Percentiles rank a stretch among this genome's conserved stretches.
Evolutionary conservation across 495 filamentous ascomycete genomes (phyloP).

Genomic region (Hypomontagnella monticulosa): DNA sequence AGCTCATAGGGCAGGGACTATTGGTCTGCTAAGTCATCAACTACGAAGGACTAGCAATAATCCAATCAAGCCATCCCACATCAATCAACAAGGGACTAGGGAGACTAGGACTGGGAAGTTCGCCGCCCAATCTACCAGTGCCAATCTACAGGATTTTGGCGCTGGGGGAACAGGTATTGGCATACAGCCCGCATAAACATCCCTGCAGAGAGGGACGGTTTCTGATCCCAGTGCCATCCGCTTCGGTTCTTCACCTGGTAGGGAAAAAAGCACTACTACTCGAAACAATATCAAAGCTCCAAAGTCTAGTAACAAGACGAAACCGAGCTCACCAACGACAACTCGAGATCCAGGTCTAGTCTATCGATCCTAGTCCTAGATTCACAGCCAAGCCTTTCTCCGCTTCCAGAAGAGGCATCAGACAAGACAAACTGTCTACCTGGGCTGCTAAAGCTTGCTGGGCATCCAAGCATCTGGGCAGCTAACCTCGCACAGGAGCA

Average conservation of each 20-base stretch:
- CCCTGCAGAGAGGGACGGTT: slow-evolving; percentile 23
- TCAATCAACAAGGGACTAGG: too few relatives aligned
- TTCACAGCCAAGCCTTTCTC: slow-evolving; percentile 34
- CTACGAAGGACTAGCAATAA: slow-evolving; percentile 4
- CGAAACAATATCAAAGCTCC: slow-evolving; percentile 22
- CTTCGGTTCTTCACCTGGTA: slow-evolving; percentile 9
- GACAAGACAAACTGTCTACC: slow-evolving; percentile 9
- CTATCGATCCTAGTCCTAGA: background rate
- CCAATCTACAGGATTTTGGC: slow-evolving; percentile 17
- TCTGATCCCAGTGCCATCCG: slow-evolving; percentile 25
- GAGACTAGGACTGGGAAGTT: background rate
- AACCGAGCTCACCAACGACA: slow-evolving; percentile 18
- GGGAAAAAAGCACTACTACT: slow-evolving; percentile 8
- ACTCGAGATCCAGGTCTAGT: slow-evolving; percentile 23
- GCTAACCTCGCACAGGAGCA: slow-evolving; percentile 21
- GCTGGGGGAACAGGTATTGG: slow-evolving; percentile 14
- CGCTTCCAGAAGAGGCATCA: slow-evolving; percentile 31
- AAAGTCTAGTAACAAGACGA: slow-evolving; percentile 8
- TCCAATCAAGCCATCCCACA: slow-evolving; percentile 25
- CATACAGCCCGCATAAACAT: slow-evolving; percentile 26
- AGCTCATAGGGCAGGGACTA: background rate
- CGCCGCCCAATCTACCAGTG: slow-evolving; percentile 29
- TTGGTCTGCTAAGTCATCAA: slow-evolving; percentile 6
- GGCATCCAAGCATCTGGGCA: slow-evolving; percentile 9
- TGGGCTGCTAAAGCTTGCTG: background rate